Evolutionary conservation across 2,329 filamentous ascomycete genomes (phyloP).

Genomic region (Fusarium papillatum): DNA sequence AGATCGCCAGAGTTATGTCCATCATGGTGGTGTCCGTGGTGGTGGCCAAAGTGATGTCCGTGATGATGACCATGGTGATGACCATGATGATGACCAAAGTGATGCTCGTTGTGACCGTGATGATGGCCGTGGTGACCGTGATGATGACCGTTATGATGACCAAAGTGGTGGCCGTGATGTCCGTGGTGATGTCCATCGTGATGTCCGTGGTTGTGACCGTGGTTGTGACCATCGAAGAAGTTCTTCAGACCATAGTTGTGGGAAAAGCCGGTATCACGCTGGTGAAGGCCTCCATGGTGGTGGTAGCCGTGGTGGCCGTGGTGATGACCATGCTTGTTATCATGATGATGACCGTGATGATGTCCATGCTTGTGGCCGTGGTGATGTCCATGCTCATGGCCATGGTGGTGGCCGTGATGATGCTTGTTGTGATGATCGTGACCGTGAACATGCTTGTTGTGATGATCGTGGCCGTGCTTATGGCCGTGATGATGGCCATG

Average conservation of each 20-base stretch:
- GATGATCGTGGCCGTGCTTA: not conserved
- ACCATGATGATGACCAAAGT: not conserved
- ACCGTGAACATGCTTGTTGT: not conserved
- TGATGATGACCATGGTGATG: constrained; percentile 5
- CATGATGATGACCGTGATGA: constrained; percentile 3
- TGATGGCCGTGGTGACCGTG: not conserved
- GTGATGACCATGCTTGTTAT: not conserved
- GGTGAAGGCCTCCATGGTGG: constrained; percentile 2
- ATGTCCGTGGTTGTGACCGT: not conserved
- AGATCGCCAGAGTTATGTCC: not conserved
- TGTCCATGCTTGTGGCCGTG: constrained; percentile 7
- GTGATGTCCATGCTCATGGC: constrained; percentile 7
- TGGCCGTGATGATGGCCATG: not conserved
- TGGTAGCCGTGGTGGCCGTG: constrained; percentile 5
- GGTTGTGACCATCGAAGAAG: constrained; percentile 7
- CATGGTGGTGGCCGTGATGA: constrained; percentile 1
- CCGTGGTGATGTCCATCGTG: not conserved
- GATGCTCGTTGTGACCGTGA: not conserved
- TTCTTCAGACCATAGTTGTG: constrained; percentile 7
- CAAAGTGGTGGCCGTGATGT: not conserved
- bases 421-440: not conserved
- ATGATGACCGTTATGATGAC: not conserved
- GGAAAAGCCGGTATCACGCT: not conserved
- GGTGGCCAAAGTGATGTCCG: not conserved
- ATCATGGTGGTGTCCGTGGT: not conserved